Base-by-base conservation (phyloP, 2,329 filamentous ascomycete genomes). In the Aureobasidium sp. region DNA sequence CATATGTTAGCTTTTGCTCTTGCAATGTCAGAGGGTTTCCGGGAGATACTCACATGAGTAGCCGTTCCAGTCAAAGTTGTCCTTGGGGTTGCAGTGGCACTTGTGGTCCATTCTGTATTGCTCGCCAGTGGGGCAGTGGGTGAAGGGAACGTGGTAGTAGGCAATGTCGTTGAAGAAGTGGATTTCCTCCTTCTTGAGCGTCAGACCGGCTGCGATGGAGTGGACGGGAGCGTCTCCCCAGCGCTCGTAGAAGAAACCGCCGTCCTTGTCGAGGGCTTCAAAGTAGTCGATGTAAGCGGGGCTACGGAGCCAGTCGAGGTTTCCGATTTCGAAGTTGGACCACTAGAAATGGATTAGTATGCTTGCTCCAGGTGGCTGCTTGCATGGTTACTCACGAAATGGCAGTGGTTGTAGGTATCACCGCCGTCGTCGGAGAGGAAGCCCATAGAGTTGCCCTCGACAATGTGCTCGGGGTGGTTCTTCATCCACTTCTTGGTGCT, bases 121-220 rank as follows among this genome's bases (percentile, higher is more conserved):
- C 77, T 97, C 91, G 60, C 88, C 89, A 0, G 91, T 96, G 2
- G 94, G 94, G 76, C 94, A 99, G 77, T 99, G 94, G 5, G 92
- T 97, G 74, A 99, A 99, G 24, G 94, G 94, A 27, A 97, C 89
- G 73, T 99, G 94, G 77, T 91, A 97, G 77, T 99, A 99, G 63
- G 90, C 93, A 70, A 99, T 99, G 71, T 99, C 93, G 76, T 99
- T 90, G 81, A 97, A 99, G 80, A 99, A 99, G 75, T 99, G 94
- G 65, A 99, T 86, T 74, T 99, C 87, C 54, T 94, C 89, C 79
- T 96, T 97, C 75, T 89, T 87, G 66, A 99, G 81, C 75, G 97
- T 83, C 44, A 99, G 79, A 64, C 83, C 83, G 3, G 94, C 94
- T 15, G 90, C 94, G 68, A 99, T 97, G n/a, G 93, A 97, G 78